Base-by-base conservation (phyloP, 768 basidiomycete genomes). In the Obba rivulosa region DNA sequence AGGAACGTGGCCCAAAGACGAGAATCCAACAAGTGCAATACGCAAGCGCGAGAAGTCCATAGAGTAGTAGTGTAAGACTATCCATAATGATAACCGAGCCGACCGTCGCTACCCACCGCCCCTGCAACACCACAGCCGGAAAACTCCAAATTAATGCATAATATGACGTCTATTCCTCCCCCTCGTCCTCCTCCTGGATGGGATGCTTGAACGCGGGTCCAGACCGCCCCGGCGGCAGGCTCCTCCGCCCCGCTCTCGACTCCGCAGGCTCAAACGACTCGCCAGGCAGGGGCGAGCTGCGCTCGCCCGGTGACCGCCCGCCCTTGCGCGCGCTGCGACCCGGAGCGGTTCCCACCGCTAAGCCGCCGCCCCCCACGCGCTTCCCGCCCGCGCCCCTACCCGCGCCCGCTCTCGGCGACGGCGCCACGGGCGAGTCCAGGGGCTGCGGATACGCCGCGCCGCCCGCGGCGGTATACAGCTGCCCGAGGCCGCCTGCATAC, bases 151-250 rank as follows among this genome's bases (percentile, higher is more conserved):
- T 13, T 31, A 5, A 31, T 13, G 28, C 37, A 35, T 9, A 35
- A 35, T 35, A n/a, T 18, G 9, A 14, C 41, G 13, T 31, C 34
- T 34, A 50, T 57, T 87, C 81, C 57, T 89, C 89, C 64, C 74
- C 89, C 63, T 91, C 89, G 55, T 92, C 89, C 61, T 90, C 89
- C 62, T 91, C 89, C 62, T 89, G 85, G 47, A 89, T 90, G 4
- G 85, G 66, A 53, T 83, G 79, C 41, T 71, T 69, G 57, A 87
- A 87, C 8, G 87, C 81, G 43, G 79, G 80, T 1, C 86, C 87
- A n/a, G 79, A 69, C 21, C 87, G 77, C n/a, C 67, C 72, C 42
- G 72, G 63, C 21, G 89, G 87, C 11, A 92, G 69, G 60, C 87
- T 85, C 52, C 88, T 71, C 55, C 88, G 72, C 24, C 79, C 77